Conservation (phyloP, 495 filamentous ascomycete genomes). For the Hyaloscypha bicolor region DNA sequence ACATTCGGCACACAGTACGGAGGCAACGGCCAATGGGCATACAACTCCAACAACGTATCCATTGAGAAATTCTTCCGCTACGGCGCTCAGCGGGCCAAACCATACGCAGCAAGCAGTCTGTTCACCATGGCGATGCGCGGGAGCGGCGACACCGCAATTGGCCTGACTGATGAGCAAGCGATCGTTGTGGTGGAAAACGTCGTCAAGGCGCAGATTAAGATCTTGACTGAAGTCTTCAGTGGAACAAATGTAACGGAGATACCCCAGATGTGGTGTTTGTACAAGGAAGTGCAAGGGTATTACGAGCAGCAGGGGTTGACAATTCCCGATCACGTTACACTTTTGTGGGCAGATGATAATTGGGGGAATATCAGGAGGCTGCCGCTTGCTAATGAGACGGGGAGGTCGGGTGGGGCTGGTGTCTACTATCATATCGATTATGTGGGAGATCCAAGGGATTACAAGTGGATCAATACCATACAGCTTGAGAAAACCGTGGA, state of each 20-base stretch:
- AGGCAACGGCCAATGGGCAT: constrained; percentile 63
- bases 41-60: constrained; percentile 64
- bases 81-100: constrained; percentile 64
- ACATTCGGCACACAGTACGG: constrained; percentile 47
- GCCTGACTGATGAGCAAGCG: constrained; percentile 54
- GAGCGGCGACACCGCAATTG: constrained; percentile 62
- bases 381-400: constrained; percentile 61
- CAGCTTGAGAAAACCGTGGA: constrained; percentile 66
- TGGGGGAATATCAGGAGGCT: constrained; percentile 70
- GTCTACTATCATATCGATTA: constrained; percentile 81
- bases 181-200: constrained; percentile 62
- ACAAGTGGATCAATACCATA: constrained; percentile 75
- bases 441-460: constrained; percentile 63
- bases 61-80: constrained; percentile 69
- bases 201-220: constrained; percentile 59
- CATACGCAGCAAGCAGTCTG: constrained; percentile 61
- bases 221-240: constrained; percentile 57
- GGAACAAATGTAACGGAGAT: constrained; percentile 55
- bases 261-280: constrained; percentile 73
- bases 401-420: constrained; percentile 60
- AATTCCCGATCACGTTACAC: constrained; percentile 72
- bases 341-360: constrained; percentile 79
- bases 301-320: constrained; percentile 59
- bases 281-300: constrained; percentile 72
- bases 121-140: constrained; percentile 79